These are phyloP conservation scores for Udeniomyces megalosporus DNA, from an alignment of 768 basidiomycete genomes.

Conservation along the genomic window DNA sequence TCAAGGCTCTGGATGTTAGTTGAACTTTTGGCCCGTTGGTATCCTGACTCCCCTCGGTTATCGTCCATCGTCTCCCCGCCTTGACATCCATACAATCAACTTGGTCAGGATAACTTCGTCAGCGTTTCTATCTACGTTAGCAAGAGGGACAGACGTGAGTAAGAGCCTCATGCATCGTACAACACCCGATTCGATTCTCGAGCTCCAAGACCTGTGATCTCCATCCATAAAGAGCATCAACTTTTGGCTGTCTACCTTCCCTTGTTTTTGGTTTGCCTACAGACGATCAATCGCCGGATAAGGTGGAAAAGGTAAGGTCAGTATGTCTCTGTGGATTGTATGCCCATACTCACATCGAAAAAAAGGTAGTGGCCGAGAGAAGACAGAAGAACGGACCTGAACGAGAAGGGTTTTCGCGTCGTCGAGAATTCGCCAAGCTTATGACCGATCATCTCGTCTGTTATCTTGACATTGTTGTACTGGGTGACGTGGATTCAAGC, in stretches of 20 bases:
- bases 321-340: not conserved
- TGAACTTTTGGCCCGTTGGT: no score
- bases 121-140: no score
- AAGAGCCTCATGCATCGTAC: no score
- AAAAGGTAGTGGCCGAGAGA: not conserved
- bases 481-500: slow-evolving; percentile 21
- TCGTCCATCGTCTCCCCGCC: no score
- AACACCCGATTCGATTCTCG: no score
- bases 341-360: not conserved
- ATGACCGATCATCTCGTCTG: slow-evolving; percentile 97
- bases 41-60: no score
- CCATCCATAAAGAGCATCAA: no score
- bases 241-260: not conserved
- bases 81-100: no score
- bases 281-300: not conserved
- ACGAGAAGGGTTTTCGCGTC: slow-evolving; percentile 72
- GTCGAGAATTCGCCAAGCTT: slow-evolving; percentile 89
- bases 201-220: no score
- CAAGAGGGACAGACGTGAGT: no score
- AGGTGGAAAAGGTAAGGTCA: not conserved
- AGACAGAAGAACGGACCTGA: slow-evolving; percentile 45
- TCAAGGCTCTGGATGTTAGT: no score
- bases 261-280: slow-evolving; percentile 12
- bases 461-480: slow-evolving; percentile 67
- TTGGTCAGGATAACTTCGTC: no score